Percentiles rank a stretch among this genome's conserved stretches.
These are phyloP conservation scores for Flueggea neowawraea DNA, from an alignment of 441 rosid species.

Conservation along the genomic window DNA sequence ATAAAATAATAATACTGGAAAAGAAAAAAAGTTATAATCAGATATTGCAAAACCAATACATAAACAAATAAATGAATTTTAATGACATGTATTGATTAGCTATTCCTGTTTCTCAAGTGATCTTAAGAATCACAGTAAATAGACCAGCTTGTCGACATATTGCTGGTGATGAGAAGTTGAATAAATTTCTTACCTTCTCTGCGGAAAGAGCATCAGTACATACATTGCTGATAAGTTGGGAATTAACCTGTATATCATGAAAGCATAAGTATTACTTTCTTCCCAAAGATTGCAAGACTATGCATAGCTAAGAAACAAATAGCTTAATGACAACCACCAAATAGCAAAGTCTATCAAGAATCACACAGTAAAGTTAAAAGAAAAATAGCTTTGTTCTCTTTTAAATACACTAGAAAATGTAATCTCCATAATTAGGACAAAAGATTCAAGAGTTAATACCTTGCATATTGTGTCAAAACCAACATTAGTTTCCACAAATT, in stretches of 20 bases:
- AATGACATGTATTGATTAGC: not conserved
- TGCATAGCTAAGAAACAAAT: not conserved
- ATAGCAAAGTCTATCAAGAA: too few species aligned
- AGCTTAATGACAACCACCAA: too few species aligned
- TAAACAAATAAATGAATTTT: not conserved
- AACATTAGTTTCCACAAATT: slow-evolving; percentile 94
- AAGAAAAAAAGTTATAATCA: slow-evolving; percentile 2
- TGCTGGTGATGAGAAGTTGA: not conserved
- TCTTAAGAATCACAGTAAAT: slow-evolving; percentile 4
- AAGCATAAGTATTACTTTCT: slow-evolving; percentile 3
- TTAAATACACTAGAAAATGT: too few species aligned
- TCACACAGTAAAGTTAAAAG: too few species aligned
- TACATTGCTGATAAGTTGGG: slow-evolving; percentile 97
- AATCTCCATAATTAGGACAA: too few species aligned
- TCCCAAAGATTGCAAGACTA: not conserved
- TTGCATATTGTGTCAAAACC: slow-evolving; percentile 98
- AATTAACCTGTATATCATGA: slow-evolving; percentile 61
- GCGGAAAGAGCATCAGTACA: slow-evolving; percentile 99
- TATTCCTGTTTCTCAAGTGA: slow-evolving; percentile 1
- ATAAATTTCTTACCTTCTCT: slow-evolving; percentile 68
- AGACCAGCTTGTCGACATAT: not conserved
- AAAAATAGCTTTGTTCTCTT: too few species aligned
- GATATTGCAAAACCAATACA: not conserved
- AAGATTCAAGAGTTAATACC: slow-evolving; percentile 28
- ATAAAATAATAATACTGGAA: slow-evolving; percentile 94